Base-by-base conservation (phyloP, 2,329 filamentous ascomycete species). In the Rhynchosporium agropyri region DNA sequence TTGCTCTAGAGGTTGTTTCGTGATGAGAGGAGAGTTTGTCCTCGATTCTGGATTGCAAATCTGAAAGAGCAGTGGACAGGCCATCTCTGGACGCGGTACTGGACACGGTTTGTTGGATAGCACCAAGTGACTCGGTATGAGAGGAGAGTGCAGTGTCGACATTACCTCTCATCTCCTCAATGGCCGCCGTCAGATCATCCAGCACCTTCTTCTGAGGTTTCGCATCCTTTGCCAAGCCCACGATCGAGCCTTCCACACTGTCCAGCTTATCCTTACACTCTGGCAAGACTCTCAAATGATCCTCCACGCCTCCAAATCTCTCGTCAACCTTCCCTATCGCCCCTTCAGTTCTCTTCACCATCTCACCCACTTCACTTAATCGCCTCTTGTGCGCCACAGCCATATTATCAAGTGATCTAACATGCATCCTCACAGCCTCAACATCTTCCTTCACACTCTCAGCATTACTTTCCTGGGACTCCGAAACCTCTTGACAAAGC, bases 391-490 rank as follows among this genome's bases (percentile, higher is more conserved):
- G 64, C 26, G 49, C 58, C 15, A 36, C 50, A 13, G 49, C 54
- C 4, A 61, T 29, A 57, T 29, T 61, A 54, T 67, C 63, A 20
- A 67, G n/a, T 31, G 58, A 48, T 12, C 46, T 31, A 2, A 67
- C 61, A 33, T 61, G 58, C 60, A 62, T 60, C n/a, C 53, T 61
- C 3, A 67, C 58, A 28, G 43, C 58, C 29, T 58, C 63, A 3
- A 70, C 43, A 36, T 61, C 56, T 4, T 67, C 66, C 20, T 62
- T 67, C n/a, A 68, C 26, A 3, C 63, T 61, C 29, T 43, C 40
- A 6, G 61, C 60, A 42, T 66, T 67, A 9, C 49, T 36, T 26
- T 67, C 60, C 40, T 65, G 51, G 3, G 60, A 59, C 10, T 68
- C 64, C 50, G 65, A 56, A 43, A 65, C 63, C 38, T 67, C 64